Base-by-base conservation (phyloP, 2,329 filamentous ascomycete genomes). In the Amesomyces nigricolor region DNA sequence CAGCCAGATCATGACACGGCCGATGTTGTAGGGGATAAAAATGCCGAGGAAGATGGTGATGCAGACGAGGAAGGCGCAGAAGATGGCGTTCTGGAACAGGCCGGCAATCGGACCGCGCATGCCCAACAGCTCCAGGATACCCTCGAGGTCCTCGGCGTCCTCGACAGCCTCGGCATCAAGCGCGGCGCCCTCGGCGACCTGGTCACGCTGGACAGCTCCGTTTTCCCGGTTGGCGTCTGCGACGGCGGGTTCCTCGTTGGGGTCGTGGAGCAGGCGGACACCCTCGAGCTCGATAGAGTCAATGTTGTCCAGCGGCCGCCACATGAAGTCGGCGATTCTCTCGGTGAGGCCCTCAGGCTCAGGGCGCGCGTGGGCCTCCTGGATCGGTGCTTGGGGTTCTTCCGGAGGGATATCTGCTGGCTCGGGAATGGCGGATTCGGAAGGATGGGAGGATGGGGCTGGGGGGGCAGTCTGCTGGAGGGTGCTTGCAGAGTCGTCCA, bases 101-200 rank as follows among this genome's bases (percentile, higher is more conserved):
- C 90, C 91, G 13, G 87, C 86, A 3, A 99, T 78, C 0, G 94
- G 94, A 0, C 94, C 94, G 66, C 95, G 89, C 88, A 99, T 95
- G 38, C 94, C 94, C 57, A 99, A 87, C 14, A 99, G 81, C 69
- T 99, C 94, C 76, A 99, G 85, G 51, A 99, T 89, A 0, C 94
- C 94, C 68, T 99, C 94, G 14, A 99, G 83, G 66, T 99, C 94
- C 71, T 99, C 94, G 9, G 88, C 88, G 62, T 96, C 88, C 43
- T 91, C 88, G 42, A 90, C 80, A 9, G 85, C 87, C 62, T 89
- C 86, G 52, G 83, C 79, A 53, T 96, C 89, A 37, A 92, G 74
- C 14, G 82, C 84, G 47, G 81, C 82, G 17, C 79, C 86, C 51
- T 83, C 82, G 19, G 82, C 75, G 1, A 81, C 80, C 22, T 26